A percentile compares a stretch with the other conserved stretches of the same genome.
These are phyloP conservation scores for Grammothele lineata DNA, from an alignment of 768 basidiomycete species.

Conservation along the genomic window DNA sequence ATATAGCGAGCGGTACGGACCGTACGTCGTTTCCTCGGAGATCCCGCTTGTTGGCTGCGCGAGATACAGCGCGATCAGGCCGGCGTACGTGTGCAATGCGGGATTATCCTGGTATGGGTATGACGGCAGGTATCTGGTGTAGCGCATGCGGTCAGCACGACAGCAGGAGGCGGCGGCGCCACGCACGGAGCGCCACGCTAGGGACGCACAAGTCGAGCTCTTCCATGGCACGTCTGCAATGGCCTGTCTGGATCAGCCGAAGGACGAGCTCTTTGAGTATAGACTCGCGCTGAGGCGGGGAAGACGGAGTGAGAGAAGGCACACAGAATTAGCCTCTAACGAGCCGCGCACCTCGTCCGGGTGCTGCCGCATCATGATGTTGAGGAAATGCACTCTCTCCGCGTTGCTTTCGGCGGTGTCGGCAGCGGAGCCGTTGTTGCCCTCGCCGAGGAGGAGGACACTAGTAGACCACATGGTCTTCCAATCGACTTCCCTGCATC, in stretches of 20 bases:
- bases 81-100: constrained; percentile 78
- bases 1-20: constrained; percentile 1
- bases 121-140: constrained; percentile 80
- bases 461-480: constrained; percentile 65
- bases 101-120: constrained; percentile 85
- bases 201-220: constrained; percentile 75
- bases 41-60: constrained; percentile 35
- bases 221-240: constrained; percentile 69
- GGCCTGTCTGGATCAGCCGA: constrained; percentile 52
- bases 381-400: constrained; percentile 54
- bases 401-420: constrained; percentile 27
- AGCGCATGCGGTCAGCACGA: not conserved
- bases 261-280: constrained; percentile 76
- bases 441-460: constrained; percentile 46
- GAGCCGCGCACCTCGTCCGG: constrained; percentile 68
- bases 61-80: constrained; percentile 64
- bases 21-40: constrained; percentile 6
- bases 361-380: constrained; percentile 65
- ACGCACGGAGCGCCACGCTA: not conserved
- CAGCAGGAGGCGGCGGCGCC: too few relatives aligned
- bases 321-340: constrained; percentile 19
- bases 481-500: constrained; percentile 80
- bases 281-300: constrained; percentile 53
- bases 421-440: constrained; percentile 14
- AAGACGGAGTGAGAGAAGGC: not conserved